Base-by-base conservation (phyloP, 2,329 filamentous ascomycete genomes). In the Sclerotinia nivalis region DNA sequence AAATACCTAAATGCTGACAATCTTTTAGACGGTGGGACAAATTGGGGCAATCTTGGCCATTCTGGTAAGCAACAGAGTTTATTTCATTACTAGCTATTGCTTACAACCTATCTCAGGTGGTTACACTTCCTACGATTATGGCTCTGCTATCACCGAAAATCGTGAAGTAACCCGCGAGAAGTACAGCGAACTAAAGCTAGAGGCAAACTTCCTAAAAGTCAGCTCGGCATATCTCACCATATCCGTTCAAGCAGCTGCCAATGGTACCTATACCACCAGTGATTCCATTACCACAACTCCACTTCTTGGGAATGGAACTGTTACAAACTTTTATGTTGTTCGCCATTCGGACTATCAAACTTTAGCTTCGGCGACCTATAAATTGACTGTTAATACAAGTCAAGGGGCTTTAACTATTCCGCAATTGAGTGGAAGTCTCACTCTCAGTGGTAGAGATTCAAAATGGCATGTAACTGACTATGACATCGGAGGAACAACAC, bases 31-130 rank as follows among this genome's bases (percentile, higher is more conserved):
- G 92, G 92, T 20, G 92, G 92, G 8, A 94, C 92, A 0, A 96
- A 95, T 77, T 95, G 92, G 92, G 92, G 92, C 0, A 94, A 93
- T 72, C 79, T 93, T 6, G 90, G 91, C 0, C 87, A 93, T 73
- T 84, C 89, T 72, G 72, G 72, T 73, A 70, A 72, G 68, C 15
- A 25, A 22, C 4, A 50, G 37, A 25, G 10, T 58, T 9, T 2
- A 40, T 43, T 22, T 10, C n/a, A 68, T 64, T 8, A 25, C 20
- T 28, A 31, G 20, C 18, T 43, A 20, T 50, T 50, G 40, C 68
- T 66, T 18, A 69, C 40, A 28, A 49, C 58, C 8, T 18, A 49
- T 66, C 8, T 18, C 15, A 13, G 89, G 88, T 15, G 88, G 85
- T 3, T 89, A 89, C 71, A 88, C 86, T 0, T 85, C 84, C 0